Evolutionary conservation across 805 yeast genomes (phyloP).

Genomic region (Wickerhamiella alocasiicola): DNA sequence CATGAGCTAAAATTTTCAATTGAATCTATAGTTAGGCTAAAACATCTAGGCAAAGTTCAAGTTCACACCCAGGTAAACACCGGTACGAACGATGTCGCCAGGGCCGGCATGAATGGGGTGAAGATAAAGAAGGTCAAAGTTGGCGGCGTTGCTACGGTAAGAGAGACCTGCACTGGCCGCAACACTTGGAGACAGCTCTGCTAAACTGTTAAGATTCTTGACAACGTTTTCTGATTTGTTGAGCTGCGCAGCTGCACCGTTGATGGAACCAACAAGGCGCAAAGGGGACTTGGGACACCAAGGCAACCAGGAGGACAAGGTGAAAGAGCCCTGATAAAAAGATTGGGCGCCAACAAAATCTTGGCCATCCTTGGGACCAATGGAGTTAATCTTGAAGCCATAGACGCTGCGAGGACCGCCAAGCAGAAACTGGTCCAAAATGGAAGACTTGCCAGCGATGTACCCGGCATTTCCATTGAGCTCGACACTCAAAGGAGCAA

Average conservation of each 20-base stretch:
- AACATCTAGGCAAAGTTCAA: constrained; percentile 26
- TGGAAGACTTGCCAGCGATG: constrained; percentile 33
- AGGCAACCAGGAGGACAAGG: constrained; percentile 53
- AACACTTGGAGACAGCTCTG: constrained; percentile 32
- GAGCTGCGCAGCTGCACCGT: constrained; percentile 46
- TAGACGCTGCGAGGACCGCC: constrained; percentile 62
- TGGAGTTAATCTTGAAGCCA: constrained; percentile 51
- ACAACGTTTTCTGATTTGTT: constrained; percentile 19
- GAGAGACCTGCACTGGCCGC: constrained; percentile 45
- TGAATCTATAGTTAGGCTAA: not conserved
- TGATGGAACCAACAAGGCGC: constrained; percentile 47
- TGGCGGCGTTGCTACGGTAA: constrained; percentile 46
- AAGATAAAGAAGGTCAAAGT: constrained; percentile 50
- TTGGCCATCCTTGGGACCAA: constrained; percentile 42
- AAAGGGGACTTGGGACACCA: constrained; percentile 37
- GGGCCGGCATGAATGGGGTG: constrained; percentile 41
- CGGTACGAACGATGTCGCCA: constrained; percentile 39
- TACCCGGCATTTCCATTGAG: constrained; percentile 17
- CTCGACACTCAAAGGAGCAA: constrained; percentile 18
- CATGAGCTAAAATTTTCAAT: not conserved
- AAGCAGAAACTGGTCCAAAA: constrained; percentile 65
- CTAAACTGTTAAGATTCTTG: constrained; percentile 23
- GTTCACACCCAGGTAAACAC: constrained; percentile 50
- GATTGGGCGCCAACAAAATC: constrained; percentile 58
- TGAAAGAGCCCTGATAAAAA: constrained; percentile 41